Percentiles rank a stretch among this genome's conserved stretches.
Conservation (phyloP, 2,329 filamentous ascomycete species). For the Trichoderma endophyticum region DNA sequence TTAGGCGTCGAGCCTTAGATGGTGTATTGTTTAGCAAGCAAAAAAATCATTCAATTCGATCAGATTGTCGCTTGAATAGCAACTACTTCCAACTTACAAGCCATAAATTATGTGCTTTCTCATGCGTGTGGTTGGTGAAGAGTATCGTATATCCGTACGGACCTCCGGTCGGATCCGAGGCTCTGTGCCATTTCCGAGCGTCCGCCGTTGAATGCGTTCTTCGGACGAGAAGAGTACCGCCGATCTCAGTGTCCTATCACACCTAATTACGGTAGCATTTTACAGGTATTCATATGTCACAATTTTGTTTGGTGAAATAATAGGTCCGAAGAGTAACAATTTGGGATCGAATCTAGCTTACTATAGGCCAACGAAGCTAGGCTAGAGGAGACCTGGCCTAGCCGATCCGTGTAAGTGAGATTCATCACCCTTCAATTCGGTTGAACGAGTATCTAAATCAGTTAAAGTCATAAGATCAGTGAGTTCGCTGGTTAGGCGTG, state of each 20-base stretch:
- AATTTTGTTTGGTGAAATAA: background rate
- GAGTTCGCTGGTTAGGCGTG: background rate
- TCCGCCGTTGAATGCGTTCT: background rate
- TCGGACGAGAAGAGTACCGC: background rate
- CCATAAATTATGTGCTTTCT: background rate
- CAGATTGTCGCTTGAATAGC: background rate
- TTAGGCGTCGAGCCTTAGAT: background rate
- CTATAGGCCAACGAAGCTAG: background rate
- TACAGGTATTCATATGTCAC: background rate
- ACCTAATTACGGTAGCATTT: background rate
- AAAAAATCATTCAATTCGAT: background rate
- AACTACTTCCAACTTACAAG: background rate
- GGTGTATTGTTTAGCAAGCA: background rate
- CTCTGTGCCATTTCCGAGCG: background rate
- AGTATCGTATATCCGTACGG: background rate
- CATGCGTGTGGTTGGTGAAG: background rate
- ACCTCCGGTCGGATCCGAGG: slow-evolving; percentile 1
- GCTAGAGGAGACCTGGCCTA: background rate
- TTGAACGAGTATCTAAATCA: background rate
- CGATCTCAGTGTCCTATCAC: background rate
- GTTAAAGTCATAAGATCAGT: background rate
- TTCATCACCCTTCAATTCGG: background rate
- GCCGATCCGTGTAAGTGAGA: background rate
- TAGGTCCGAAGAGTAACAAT: background rate
- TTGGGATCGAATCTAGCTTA: background rate